phyloP scores from a whole-genome alignment of 2,329 filamentous ascomycete species.

The Nigrograna mackinnonii region DNA sequence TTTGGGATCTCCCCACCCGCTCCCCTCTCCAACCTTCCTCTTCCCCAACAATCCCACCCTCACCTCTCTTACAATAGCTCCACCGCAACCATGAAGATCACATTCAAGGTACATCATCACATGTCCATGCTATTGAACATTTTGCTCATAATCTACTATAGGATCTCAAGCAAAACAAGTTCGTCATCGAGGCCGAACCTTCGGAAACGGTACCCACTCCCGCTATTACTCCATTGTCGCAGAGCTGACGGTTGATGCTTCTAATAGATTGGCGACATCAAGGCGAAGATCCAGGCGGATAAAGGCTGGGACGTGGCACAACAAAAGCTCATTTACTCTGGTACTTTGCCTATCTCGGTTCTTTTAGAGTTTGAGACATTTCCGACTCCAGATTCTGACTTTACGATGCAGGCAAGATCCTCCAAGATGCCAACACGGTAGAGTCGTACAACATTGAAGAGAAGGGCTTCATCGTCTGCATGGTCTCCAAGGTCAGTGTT shows the following conservation, averaged over 20 bases:
- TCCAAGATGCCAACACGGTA: conserved; percentile 96
- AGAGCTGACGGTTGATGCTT: conserved; percentile 16
- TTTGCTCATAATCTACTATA: conserved; percentile 46
- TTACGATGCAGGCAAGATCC: conserved; percentile 77
- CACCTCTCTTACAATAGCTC: conserved; percentile 13
- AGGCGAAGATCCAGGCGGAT: conserved; percentile 87
- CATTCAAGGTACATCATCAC: conserved; percentile 63
- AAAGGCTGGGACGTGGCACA: conserved; percentile 91
- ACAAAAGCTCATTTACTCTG: conserved; percentile 98
- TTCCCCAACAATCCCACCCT: conserved; percentile 5
- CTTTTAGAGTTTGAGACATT: conserved; percentile 13
- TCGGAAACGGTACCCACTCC: conserved; percentile 74
- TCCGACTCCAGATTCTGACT: conserved; percentile 24
- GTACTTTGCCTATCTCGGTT: conserved; percentile 55
- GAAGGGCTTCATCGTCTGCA: conserved; percentile 99
- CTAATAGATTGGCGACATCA: conserved; percentile 79
- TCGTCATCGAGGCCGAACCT: conserved; percentile 92
- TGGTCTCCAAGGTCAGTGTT: conserved; percentile 84
- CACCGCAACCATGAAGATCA: conserved; percentile 63
- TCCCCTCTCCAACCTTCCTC: conserved; percentile 11
- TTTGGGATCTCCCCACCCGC: conserved; percentile 16
- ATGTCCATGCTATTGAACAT: conserved; percentile 13
- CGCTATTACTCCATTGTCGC: conserved; percentile 15
- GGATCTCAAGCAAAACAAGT: conserved; percentile 99
- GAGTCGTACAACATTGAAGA: conserved; percentile 98